Evolutionary conservation across 148 eudicot genomes (phyloP).

Genomic region (Simmondsia chinensis): DNA sequence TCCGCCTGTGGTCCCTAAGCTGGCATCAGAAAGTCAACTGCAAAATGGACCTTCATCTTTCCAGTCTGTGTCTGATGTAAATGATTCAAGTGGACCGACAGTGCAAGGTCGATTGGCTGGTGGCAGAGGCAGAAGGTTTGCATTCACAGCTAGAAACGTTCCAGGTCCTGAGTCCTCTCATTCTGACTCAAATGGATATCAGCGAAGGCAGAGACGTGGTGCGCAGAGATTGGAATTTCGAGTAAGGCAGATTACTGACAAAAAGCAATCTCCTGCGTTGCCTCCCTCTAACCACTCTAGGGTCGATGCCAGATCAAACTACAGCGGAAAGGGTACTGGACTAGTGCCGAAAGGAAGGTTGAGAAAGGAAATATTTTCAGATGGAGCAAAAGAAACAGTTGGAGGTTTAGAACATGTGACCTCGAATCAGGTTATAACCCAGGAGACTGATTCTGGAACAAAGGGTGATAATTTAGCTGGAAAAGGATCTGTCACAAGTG

Average conservation of each 20-base stretch:
- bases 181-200: slow-evolving; percentile 45
- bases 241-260: slow-evolving; percentile 54
- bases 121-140: slow-evolving; percentile 42
- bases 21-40: slow-evolving; percentile 25
- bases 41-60: slow-evolving; percentile 23
- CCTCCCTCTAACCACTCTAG: slow-evolving; percentile 19
- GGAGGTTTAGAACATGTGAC: slow-evolving; percentile 25
- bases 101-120: slow-evolving; percentile 30
- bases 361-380: slow-evolving; percentile 24
- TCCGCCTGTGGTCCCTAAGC: slow-evolving; percentile 15
- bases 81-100: slow-evolving; percentile 29
- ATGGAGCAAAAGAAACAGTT: slow-evolving; percentile 26
- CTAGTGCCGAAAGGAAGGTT: slow-evolving; percentile 30
- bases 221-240: slow-evolving; percentile 77
- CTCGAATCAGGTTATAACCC: slow-evolving; percentile 18
- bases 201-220: slow-evolving; percentile 58
- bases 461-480: slow-evolving; percentile 18
- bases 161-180: slow-evolving; percentile 31
- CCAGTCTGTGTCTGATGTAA: slow-evolving; percentile 22
- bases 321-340: slow-evolving; percentile 24
- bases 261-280: slow-evolving; percentile 28
- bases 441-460: slow-evolving; percentile 23
- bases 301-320: slow-evolving; percentile 30
- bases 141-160: slow-evolving; percentile 47
- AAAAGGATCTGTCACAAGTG: slow-evolving; percentile 20